Conservation (phyloP, 805 yeast species). For the Cyberlindnera amylophila region DNA sequence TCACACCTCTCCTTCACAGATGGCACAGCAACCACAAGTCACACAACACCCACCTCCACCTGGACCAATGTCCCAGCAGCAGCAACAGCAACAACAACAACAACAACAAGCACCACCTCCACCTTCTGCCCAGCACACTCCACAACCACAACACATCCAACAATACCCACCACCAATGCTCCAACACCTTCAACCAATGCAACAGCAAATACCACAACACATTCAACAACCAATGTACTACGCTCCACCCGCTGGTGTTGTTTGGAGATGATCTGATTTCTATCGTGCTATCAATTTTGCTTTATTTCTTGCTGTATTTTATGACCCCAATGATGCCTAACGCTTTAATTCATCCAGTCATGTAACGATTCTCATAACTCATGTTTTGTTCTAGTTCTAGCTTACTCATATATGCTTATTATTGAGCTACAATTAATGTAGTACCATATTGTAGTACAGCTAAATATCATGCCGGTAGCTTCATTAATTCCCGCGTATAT, state of each 20-base stretch:
- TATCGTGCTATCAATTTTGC: neutral
- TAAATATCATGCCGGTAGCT: no score
- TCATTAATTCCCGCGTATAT: no score
- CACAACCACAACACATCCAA: neutral
- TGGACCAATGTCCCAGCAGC: neutral
- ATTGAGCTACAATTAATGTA: no score
- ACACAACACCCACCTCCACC: conserved; percentile 1
- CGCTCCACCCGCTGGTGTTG: conserved; percentile 13
- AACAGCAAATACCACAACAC: neutral
- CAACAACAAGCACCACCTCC: neutral
- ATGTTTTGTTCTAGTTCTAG: no score
- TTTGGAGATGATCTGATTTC: conserved; percentile 13
- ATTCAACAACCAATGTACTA: conserved; percentile 4
- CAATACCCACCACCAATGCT: neutral
- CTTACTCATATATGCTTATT: no score
- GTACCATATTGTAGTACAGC: no score
- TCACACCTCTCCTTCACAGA: neutral
- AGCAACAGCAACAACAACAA: neutral
- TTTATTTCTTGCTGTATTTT: neutral
- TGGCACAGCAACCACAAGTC: neutral
- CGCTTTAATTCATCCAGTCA: no score
- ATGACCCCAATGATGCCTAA: neutral
- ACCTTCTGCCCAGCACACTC: neutral
- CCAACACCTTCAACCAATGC: neutral
- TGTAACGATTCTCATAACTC: no score